Base-by-base conservation (phyloP, 345 rosid species). In the Moricandia arvensis region DNA sequence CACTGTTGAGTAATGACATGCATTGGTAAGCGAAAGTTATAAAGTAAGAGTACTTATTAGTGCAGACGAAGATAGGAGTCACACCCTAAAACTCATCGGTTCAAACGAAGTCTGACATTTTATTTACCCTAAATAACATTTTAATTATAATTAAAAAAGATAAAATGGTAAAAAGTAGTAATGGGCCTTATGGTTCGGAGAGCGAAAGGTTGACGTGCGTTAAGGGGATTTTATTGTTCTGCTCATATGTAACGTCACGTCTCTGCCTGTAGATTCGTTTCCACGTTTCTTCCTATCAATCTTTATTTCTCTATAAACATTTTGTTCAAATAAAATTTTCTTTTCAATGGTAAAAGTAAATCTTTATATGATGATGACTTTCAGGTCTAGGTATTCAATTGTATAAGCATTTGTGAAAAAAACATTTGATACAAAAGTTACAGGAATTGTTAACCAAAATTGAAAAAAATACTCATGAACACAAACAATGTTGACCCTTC, bases 231-330 rank as follows among this genome's bases (percentile, higher is more conserved):
- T 79, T 79, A 78, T 79, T 43, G 78, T 53, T 73, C 70, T 73
- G 74, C 77, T 73, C 81, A 18, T 73, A 78, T 79, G 81, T 67
- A 78, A 79, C 78, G 81, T 79, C 81, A 79, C 78, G 77, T 79
- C 81, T 62, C 61, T 66, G 74, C 77, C 77, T 30, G 69, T 72
- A 79, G 65, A 73, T 79, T 72, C 81, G 81, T 49, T 79, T 68
- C 78, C 70, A 79, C 81, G 74, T 79, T 66, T 77, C 68, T 47
- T 26, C 55, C 45, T 65, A 17, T 30, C 26, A 47, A 59, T 34
- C 8, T 26, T 71, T 68, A 0, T 6, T 8, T 26, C 6, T 59
- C 27, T 59, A n/a, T n/a, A 9, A 68, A 59, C 47, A 2, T 29
- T 57, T 66, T 45, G 29, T 75, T 69, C 64, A 53, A n/a, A 35